Percentiles rank a stretch among this genome's conserved stretches.
Evolutionary conservation across 176 grass and related monocot genomes (phyloP).

Genomic region (Ensete ventricosum): DNA sequence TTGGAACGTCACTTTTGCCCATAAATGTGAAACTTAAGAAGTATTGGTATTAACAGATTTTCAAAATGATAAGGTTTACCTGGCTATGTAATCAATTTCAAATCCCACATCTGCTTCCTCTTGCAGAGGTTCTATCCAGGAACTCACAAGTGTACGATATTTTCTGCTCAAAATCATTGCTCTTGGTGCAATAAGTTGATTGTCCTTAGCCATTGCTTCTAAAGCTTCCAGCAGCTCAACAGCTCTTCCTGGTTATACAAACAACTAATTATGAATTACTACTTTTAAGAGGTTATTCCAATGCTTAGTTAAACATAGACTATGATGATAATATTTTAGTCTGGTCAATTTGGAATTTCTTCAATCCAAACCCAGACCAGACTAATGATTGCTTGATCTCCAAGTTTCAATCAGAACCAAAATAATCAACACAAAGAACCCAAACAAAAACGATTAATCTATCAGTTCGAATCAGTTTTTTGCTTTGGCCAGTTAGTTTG

Average conservation of each 20-base stretch:
- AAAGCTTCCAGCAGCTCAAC: constrained; percentile 87
- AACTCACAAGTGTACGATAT: constrained; percentile 91
- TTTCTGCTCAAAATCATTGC: constrained; percentile 94
- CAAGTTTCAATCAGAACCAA: neutral
- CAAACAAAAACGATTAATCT: neutral
- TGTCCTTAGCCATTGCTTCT: constrained; percentile 73
- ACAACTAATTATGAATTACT: constrained; percentile 21
- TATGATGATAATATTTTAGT: neutral
- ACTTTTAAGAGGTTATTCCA: neutral
- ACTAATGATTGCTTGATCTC: neutral
- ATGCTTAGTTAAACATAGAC: neutral
- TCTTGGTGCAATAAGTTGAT: constrained; percentile 66
- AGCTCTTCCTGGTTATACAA: constrained; percentile 91
- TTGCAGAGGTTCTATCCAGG: constrained; percentile 98
- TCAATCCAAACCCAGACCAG: neutral
- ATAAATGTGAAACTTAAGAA: neutral
- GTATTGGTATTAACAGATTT: neutral
- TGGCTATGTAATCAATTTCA: constrained; percentile 89
- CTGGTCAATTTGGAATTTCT: neutral
- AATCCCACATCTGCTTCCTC: constrained; percentile 97
- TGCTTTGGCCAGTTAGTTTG: neutral
- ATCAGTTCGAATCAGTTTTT: neutral
- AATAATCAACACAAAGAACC: neutral
- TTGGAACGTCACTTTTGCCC: neutral
- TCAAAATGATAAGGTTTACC: constrained; percentile 32